phyloP scores from a whole-genome alignment of 1,284 basidiomycete genomes.

The Anthracocystis setariae region DNA sequence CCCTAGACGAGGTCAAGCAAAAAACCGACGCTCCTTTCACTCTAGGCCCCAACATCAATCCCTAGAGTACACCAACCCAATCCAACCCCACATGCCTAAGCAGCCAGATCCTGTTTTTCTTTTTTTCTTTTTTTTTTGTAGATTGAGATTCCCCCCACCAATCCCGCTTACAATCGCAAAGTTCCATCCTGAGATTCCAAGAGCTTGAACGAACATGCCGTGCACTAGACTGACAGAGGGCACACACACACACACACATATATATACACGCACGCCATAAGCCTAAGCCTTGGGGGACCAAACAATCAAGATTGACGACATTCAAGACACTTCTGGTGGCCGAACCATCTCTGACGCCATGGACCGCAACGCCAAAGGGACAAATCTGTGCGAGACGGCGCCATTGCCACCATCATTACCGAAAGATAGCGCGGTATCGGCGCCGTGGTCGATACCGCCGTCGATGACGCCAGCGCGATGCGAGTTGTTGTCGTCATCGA shows the following conservation, averaged over 20 bases:
- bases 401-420: constrained; percentile 2
- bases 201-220: too few species aligned
- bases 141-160: too few species aligned
- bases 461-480: constrained; percentile 2
- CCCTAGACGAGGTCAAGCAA: constrained; percentile 81
- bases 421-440: constrained; percentile 12
- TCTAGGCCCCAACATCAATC: constrained; percentile 42
- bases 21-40: constrained; percentile 85
- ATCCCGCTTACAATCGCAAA: too few species aligned
- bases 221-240: too few species aligned
- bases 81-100: too few species aligned
- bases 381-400: constrained; percentile 14
- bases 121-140: too few species aligned
- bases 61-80: too few species aligned
- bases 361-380: constrained; percentile 17
- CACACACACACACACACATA: not conserved
- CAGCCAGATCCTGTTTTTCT: too few species aligned
- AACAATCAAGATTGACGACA: not conserved
- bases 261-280: too few species aligned
- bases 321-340: constrained; percentile 34
- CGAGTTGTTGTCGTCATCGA: constrained; percentile 7
- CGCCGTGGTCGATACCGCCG: constrained; percentile 1
- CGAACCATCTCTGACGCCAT: constrained; percentile 52
- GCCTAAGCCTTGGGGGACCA: too few species aligned
- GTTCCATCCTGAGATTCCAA: too few species aligned